Conservation (phyloP, 2,329 filamentous ascomycete species). For the Fusarium burgessii region DNA sequence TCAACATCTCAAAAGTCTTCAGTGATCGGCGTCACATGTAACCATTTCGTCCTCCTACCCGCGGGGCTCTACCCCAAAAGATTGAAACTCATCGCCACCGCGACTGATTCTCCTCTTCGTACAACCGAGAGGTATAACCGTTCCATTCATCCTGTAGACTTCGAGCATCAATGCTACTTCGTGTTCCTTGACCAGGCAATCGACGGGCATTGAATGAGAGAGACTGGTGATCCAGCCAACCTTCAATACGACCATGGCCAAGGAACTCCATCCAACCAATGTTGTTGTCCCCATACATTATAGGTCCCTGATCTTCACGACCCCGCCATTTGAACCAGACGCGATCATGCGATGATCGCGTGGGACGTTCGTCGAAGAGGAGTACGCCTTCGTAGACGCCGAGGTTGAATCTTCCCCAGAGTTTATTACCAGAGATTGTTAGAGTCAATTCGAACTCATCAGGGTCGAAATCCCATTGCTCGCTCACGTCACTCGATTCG, state of each 20-base stretch:
- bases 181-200: slow-evolving; percentile 44
- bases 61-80: background rate
- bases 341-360: slow-evolving; percentile 44
- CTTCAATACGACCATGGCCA: slow-evolving; percentile 53
- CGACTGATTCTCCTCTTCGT: slow-evolving; percentile 44
- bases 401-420: slow-evolving; percentile 62
- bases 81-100: slow-evolving; percentile 32
- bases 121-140: slow-evolving; percentile 46
- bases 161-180: slow-evolving; percentile 45
- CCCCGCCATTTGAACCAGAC: slow-evolving; percentile 55
- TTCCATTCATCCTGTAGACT: slow-evolving; percentile 48
- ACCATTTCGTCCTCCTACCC: slow-evolving; percentile 9
- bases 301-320: slow-evolving; percentile 46
- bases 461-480: slow-evolving; percentile 43
- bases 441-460: slow-evolving; percentile 52
- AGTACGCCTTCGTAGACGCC: slow-evolving; percentile 57
- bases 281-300: slow-evolving; percentile 45
- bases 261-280: slow-evolving; percentile 53
- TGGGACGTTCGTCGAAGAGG: slow-evolving; percentile 53
- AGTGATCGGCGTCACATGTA: slow-evolving; percentile 21
- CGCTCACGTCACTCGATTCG: slow-evolving; percentile 41
- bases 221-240: slow-evolving; percentile 44
- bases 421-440: slow-evolving; percentile 52
- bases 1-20: background rate
- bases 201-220: slow-evolving; percentile 48